phyloP scores from a whole-genome alignment of 805 yeast genomes.

The Monosporozyma unispora region DNA sequence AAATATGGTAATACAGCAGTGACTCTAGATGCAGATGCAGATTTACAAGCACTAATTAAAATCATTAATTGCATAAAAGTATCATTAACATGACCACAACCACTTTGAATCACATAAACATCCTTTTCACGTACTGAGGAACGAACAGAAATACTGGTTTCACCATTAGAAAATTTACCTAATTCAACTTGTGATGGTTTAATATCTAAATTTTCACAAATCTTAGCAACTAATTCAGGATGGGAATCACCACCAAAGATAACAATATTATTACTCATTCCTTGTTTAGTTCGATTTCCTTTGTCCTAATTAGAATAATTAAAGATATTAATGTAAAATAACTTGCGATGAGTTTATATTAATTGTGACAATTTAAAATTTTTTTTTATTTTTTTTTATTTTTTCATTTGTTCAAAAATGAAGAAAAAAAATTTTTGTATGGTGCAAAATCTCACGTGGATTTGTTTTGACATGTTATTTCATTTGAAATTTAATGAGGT shows the following conservation, averaged over 20 bases:
- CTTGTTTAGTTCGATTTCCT: too few species aligned
- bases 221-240: constrained; percentile 62
- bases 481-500: neutral
- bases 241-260: constrained; percentile 90
- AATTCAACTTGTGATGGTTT: constrained; percentile 58
- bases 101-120: constrained; percentile 80
- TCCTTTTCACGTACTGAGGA: constrained; percentile 95
- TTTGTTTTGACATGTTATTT: too few species aligned
- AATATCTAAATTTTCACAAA: constrained; percentile 70
- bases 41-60: constrained; percentile 84
- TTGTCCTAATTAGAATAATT: too few species aligned
- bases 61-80: constrained; percentile 74
- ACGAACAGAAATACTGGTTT: constrained; percentile 74
- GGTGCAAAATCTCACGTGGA: neutral
- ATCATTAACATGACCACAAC: constrained; percentile 84
- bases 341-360: neutral
- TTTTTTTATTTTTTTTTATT: neutral
- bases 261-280: constrained; percentile 39
- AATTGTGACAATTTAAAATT: neutral
- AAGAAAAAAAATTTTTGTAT: neutral
- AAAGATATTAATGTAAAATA: too few species aligned
- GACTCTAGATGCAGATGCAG: constrained; percentile 80
- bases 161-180: constrained; percentile 80
- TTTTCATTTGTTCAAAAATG: neutral
- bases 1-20: constrained; percentile 89